Evolutionary conservation across 345 rosid genomes (phyloP), one percentile per base, ranked within the genome.

Genomic region (Populus simonii): DNA sequence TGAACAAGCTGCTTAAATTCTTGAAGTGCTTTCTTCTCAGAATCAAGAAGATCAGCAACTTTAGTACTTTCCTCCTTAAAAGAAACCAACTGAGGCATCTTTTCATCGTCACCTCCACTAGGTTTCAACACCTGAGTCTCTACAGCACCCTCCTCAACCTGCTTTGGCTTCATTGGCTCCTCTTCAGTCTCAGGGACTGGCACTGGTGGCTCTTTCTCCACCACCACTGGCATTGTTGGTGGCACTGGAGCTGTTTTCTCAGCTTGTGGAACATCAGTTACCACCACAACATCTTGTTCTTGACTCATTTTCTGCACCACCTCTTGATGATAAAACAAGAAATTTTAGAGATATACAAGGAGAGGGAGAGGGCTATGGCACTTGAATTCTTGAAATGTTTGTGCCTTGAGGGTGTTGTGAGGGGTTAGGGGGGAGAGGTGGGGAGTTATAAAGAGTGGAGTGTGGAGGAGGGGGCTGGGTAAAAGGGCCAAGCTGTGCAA

Each of bases 61-160:
- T 70, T 79, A 12, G 75, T 79, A 65, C 75, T 85, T 72, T 85
- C 85, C 61, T 82, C 85, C 76, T 82, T 47, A 11, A 79, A 79
- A 77, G 76, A 70, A 80, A 20, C 73, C 5, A 38, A 15, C 38
- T 31, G 74, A 65, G 74, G 53, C 27, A 75, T 8, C 35, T 79
- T 76, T 16, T 81, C 80, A 38, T 69, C 77, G 27, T 45, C 68
- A 23, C 55, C 81, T 4, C 55, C 70, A 63, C 71, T 59, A 51
- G 74, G 20, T 55, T 80, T 78, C 25, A 35, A 7, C 2, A 3
- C 59, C 16, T 63, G 70, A 61, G 62, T 22, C 8, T 66, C 81
- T 13, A 61, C 38, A 20, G 39, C 49, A 66, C 62, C 55, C 75
- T 79, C 75, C 45, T 79, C 70, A 3, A 13, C 41, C 53, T 68